A percentile compares a stretch with the other conserved stretches of the same genome.
Conservation (phyloP, 176 grass and related monocot species). For the Triticum monococcum region DNA sequence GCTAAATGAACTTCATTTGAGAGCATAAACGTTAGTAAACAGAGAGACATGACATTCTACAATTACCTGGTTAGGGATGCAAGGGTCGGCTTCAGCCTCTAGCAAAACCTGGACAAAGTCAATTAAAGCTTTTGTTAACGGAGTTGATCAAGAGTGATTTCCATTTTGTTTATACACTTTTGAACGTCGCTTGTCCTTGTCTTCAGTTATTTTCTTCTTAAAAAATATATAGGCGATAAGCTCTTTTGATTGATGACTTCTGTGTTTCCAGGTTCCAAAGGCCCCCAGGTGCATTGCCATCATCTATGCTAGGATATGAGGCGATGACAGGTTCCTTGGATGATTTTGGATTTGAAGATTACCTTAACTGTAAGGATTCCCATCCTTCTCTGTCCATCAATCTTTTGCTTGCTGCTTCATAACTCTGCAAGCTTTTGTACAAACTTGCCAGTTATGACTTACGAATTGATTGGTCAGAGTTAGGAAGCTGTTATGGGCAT, state of each 20-base stretch:
- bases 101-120: not conserved
- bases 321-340: slow-evolving; percentile 89
- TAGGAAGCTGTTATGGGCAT: not conserved
- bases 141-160: not conserved
- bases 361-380: slow-evolving; percentile 70
- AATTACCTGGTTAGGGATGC: not conserved
- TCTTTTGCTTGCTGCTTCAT: slow-evolving; percentile 4
- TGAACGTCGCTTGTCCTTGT: no score
- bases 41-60: not conserved
- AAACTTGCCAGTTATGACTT: not conserved
- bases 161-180: no score
- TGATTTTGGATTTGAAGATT: slow-evolving; percentile 97
- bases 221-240: not conserved
- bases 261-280: slow-evolving; percentile 75
- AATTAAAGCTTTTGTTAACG: not conserved
- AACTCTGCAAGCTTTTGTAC: not conserved
- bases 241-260: not conserved
- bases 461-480: not conserved
- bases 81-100: not conserved
- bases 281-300: slow-evolving; percentile 77
- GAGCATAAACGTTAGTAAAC: not conserved
- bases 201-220: no score
- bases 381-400: not conserved
- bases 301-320: slow-evolving; percentile 88
- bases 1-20: not conserved